phyloP scores from a whole-genome alignment of 2,329 filamentous ascomycete genomes.

The Diaporthe sp. region DNA sequence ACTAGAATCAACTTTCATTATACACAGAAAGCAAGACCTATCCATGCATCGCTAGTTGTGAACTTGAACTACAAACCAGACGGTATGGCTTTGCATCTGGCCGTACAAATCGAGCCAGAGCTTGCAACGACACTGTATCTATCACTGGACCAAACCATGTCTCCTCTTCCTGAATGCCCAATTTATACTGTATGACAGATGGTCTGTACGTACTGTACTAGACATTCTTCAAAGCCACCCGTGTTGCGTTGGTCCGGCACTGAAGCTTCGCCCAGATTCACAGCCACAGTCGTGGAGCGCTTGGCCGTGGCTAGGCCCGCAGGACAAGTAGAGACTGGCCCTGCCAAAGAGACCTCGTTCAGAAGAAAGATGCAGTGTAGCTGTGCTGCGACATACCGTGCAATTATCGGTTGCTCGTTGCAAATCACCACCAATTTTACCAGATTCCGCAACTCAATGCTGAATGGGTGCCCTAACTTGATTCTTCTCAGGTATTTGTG shows the following conservation, averaged over 20 bases:
- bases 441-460: no score
- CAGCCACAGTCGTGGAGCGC: no score
- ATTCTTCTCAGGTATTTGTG: not conserved
- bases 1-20: not conserved
- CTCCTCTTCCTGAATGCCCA: not conserved
- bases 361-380: not conserved
- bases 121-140: no score
- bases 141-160: not conserved
- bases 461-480: no score
- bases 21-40: not conserved
- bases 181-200: not conserved
- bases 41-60: no score
- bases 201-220: not conserved
- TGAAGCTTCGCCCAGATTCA: not conserved
- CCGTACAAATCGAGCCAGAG: not conserved
- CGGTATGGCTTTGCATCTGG: not conserved
- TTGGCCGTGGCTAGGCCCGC: not conserved
- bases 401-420: not conserved
- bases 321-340: not conserved
- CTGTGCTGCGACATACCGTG: not conserved
- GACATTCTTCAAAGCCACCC: not conserved
- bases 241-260: not conserved
- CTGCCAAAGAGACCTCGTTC: not conserved
- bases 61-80: no score
- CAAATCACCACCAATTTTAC: not conserved